Evolutionary conservation across 306 rosid genomes (phyloP).

Genomic region (Neltuma alba): DNA sequence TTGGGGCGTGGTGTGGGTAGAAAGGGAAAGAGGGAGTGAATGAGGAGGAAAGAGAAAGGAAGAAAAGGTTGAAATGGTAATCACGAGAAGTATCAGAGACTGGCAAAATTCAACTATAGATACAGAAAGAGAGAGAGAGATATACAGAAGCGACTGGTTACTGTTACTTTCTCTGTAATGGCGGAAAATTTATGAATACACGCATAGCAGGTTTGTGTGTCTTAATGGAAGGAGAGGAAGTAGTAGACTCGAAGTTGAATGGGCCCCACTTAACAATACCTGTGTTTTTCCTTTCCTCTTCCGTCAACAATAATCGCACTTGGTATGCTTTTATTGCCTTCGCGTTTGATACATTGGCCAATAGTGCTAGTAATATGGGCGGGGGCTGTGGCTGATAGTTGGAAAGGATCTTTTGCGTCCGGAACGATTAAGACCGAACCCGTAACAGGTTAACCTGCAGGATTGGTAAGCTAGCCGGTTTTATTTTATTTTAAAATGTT

Average conservation of each 20-base stretch:
- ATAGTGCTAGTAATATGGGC: too few species aligned
- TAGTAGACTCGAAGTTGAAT: not conserved
- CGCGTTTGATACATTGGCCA: too few species aligned
- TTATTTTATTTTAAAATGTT: too few species aligned
- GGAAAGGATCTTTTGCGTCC: too few species aligned
- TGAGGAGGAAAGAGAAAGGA: conserved; percentile 50
- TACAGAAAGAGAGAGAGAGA: not conserved
- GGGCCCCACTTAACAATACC: not conserved
- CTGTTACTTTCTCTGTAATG: conserved; percentile 38
- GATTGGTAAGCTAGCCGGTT: too few species aligned
- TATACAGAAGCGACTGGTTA: conserved; percentile 4
- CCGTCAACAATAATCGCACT: too few species aligned
- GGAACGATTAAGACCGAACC: too few species aligned
- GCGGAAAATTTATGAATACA: conserved; percentile 33
- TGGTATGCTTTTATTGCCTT: too few species aligned
- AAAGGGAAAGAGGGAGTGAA: conserved; percentile 40
- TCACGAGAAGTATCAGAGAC: conserved; percentile 67
- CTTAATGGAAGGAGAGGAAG: conserved; percentile 14
- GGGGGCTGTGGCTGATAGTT: too few species aligned
- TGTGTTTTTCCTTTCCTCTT: too few species aligned
- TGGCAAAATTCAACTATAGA: conserved; percentile 33
- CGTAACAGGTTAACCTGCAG: too few species aligned
- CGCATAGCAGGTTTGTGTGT: not conserved
- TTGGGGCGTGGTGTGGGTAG: not conserved
- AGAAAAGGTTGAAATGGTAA: conserved; percentile 47